phyloP scores from a whole-genome alignment of 768 basidiomycete genomes.

The Kwoniella pini region DNA sequence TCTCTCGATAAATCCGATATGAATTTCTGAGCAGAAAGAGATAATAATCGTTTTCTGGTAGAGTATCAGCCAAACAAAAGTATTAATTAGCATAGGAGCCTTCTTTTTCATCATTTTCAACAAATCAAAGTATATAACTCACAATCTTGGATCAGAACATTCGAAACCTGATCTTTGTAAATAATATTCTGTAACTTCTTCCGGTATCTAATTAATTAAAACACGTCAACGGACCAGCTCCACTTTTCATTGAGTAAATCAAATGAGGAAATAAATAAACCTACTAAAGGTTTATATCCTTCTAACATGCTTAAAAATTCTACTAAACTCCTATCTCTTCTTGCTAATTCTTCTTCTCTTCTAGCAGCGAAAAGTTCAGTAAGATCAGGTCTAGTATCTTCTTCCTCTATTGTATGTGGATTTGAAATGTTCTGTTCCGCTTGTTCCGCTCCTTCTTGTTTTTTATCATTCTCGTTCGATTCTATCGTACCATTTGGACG shows the following conservation, averaged over 20 bases:
- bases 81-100: slow-evolving; percentile 8
- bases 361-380: slow-evolving; percentile 37
- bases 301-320: slow-evolving; percentile 96
- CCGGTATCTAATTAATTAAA: slow-evolving; percentile 70
- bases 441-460: background rate
- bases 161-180: slow-evolving; percentile 94
- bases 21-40: slow-evolving; percentile 96
- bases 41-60: slow-evolving; percentile 83
- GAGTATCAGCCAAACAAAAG: too few relatives aligned
- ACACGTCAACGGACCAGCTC: background rate
- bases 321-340: slow-evolving; percentile 85
- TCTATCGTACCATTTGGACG: background rate
- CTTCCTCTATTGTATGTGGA: slow-evolving; percentile 2
- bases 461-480: background rate
- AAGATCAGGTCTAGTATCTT: slow-evolving; percentile 15
- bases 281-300: slow-evolving; percentile 90
- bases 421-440: background rate
- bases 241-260: background rate
- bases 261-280: slow-evolving; percentile 34
- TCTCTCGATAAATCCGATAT: slow-evolving; percentile 95
- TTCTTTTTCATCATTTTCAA: background rate
- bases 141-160: slow-evolving; percentile 91
- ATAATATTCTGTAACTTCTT: slow-evolving; percentile 97
- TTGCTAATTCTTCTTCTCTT: slow-evolving; percentile 58
- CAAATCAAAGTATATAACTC: slow-evolving; percentile 44